These are phyloP conservation scores for Hirschioporus abietinus DNA, from an alignment of 768 basidiomycete genomes.

Conservation along the genomic window DNA sequence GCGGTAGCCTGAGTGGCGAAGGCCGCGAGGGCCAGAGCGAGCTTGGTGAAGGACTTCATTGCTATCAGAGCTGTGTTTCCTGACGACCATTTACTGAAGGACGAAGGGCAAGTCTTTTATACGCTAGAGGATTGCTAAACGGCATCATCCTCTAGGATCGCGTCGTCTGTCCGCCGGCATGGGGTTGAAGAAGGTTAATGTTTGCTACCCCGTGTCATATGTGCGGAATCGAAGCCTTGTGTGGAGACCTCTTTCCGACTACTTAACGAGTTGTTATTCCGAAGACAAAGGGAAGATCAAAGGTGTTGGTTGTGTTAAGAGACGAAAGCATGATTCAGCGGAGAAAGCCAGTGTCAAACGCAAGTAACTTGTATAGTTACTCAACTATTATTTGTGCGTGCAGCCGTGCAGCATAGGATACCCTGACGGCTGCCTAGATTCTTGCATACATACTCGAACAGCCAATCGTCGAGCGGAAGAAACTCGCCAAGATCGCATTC, in stretches of 20 bases:
- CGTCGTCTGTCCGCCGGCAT: neutral
- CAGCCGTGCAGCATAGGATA: no score
- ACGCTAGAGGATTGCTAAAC: neutral
- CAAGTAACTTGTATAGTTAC: neutral
- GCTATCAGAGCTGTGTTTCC: neutral
- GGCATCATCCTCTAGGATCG: neutral
- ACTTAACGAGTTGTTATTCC: neutral
- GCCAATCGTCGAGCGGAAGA: neutral
- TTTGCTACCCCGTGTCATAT: neutral
- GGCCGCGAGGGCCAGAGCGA: conserved; percentile 7
- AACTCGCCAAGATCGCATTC: neutral
- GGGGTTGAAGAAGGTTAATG: neutral
- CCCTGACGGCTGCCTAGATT: no score
- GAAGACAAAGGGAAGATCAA: neutral
- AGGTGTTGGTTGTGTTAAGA: no score
- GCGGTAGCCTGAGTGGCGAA: conserved; percentile 5
- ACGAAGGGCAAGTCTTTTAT: neutral
- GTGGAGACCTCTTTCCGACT: neutral
- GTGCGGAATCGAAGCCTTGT: neutral
- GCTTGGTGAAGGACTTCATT: conserved; percentile 3
- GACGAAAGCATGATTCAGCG: no score
- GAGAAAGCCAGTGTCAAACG: no score
- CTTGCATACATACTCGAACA: no score
- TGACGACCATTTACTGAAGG: neutral
- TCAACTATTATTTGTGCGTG: neutral